A percentile compares a stretch with the other conserved stretches of the same genome.
Conservation (phyloP, 139 green algal genomes). For the Parachlorella kessleri region DNA sequence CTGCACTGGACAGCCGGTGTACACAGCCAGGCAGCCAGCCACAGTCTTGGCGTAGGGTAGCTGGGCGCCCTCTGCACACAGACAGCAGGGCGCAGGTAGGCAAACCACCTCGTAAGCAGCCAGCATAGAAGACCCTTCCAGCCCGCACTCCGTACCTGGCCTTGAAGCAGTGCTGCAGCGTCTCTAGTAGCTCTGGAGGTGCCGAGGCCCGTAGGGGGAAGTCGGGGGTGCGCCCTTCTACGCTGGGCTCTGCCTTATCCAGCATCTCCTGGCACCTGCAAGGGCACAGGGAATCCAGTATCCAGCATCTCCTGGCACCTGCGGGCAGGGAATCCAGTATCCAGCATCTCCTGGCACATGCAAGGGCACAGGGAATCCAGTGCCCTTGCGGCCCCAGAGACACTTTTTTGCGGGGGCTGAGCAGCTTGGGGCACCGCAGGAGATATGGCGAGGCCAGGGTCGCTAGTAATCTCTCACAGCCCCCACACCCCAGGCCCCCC, state of each 20-base stretch:
- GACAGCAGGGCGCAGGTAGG: constrained; percentile 5
- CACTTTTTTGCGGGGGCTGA: not conserved
- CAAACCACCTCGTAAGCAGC: not conserved
- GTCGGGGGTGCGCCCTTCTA: not conserved
- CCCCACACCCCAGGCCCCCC: no score
- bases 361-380: not conserved
- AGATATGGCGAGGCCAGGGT: no score
- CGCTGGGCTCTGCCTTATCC: not conserved
- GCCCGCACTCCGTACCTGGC: not conserved
- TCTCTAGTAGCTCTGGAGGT: not conserved
- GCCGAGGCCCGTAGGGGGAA: constrained; percentile 13
- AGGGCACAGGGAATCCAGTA: not conserved
- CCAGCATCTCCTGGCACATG: constrained; percentile 34
- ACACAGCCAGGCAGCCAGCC: not conserved
- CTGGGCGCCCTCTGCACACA: not conserved
- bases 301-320: constrained; percentile 35
- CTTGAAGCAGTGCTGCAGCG: not conserved
- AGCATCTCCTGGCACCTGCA: constrained; percentile 35
- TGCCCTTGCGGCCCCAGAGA: not conserved
- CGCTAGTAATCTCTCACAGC: no score
- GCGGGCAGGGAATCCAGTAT: not conserved
- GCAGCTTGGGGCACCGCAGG: not conserved
- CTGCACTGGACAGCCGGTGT: not conserved
- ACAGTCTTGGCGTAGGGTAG: not conserved
- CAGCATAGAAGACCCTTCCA: not conserved